Evolutionary conservation across 2,329 filamentous ascomycete genomes (phyloP), one percentile per base, ranked within the genome.

Genomic region (Fusarium circinatum): DNA sequence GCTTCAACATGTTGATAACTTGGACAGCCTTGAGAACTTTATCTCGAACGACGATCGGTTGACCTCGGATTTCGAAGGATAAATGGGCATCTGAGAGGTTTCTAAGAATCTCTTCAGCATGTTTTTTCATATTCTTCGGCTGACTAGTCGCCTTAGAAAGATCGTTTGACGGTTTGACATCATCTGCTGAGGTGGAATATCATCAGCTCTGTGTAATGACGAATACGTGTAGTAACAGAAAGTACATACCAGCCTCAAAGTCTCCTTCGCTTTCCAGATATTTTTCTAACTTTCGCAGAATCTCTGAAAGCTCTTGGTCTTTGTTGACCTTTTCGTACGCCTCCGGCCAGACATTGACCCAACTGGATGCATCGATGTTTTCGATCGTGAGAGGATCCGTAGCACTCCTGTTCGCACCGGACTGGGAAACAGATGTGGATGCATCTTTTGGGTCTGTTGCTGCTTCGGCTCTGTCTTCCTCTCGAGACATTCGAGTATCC

Each of bases 141-240:
- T n/a, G n/a, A n/a, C n/a, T n/a, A n/a, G n/a, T n/a, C n/a, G n/a
- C n/a, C n/a, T n/a, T n/a, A n/a, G 22, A 9, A 2, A 22, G 22
- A n/a, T 42, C 22, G 0, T 17, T 9, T 2, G 22, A 15, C 10
- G 14, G 0, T 7, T 6, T 42, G 6, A n/a, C 2, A 14, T 0
- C 30, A 42, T 42, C 39, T 42, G 9, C 14, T n/a, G 0, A 1
- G 14, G 22, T 1, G 11, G 0, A 6, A 17, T n/a, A 42, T 9
- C 2, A 41, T n/a, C 1, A 42, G 9, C 9, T 6, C 7, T n/a
- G 3, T 17, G 7, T 2, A 6, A 11, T 11, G 0, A 17, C 9
- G 3, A 1, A 28, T 0, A 10, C 0, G 8, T 10, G 3, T 10
- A 15, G 17, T 0, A 0, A 11, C 7, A n/a, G 3, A 0, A 8